Base-by-base conservation (phyloP, 345 rosid species). In the Cochlearia excelsa region DNA sequence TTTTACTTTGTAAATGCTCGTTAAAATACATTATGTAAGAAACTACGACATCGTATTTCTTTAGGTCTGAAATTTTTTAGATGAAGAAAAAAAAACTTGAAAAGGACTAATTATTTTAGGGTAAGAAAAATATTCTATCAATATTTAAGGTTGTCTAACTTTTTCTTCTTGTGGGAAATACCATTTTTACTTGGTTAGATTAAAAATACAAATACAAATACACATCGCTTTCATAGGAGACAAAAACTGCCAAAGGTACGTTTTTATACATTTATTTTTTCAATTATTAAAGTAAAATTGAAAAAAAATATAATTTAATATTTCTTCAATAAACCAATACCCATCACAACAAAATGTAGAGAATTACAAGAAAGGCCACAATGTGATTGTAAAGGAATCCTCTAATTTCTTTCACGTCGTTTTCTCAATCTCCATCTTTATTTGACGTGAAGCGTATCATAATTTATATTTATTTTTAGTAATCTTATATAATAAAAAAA, bases 101-200 rank as follows among this genome's bases (percentile, higher is more conserved):
- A 29, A 26, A 56, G 30, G 57, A 6, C 38, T 50, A 58, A 10
- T 30, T 5, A 42, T 49, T 28, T 33, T 58, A 58, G 30, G 59
- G 65, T 42, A 58, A 43, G 46, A 51, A 67, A 57, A 45, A 53
- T 9, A 30, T 16, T 59, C 54, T 46, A 59, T 52, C 27, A 37
- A 8, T 35, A 46, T 43, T 51, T 59, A 59, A 67, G 66, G 60
- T 59, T 67, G 72, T 59, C 72, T 52, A 51, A 50, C 58, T 50
- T 67, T 16, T 67, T 67, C 66, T 51, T 59, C 54, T 59, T 51
- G 47, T 44, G 66, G 52, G 46, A 67, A 67, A 59, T 37, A 52
- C 34, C 60, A 51, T 16, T 16, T 16, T 16, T 16, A 16, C 23
- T 16, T 16, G 23, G 47, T 52, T 44, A 38, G 45, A 51, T 59